Conservation (phyloP, 2,329 filamentous ascomycete species). For the Fusarium euwallaceae region DNA sequence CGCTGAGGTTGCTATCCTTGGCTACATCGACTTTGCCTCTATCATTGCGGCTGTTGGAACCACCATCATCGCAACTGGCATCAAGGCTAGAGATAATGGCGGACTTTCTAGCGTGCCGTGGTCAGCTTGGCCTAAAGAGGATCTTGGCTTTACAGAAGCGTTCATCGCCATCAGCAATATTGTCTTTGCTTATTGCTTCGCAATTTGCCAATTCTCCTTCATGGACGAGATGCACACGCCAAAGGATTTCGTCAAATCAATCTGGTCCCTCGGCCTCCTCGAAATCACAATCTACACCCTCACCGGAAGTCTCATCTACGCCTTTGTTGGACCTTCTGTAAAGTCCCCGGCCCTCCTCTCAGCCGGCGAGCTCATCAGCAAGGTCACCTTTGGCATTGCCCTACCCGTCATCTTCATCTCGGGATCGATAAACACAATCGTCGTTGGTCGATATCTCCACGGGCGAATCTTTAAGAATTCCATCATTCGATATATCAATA, state of each 20-base stretch:
- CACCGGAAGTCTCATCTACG: background rate
- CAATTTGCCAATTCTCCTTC: slow-evolving; percentile 1
- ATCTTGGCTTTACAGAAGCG: background rate
- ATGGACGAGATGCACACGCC: slow-evolving; percentile 2
- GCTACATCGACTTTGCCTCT: background rate
- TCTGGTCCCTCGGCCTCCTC: background rate
- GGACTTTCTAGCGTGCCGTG: background rate
- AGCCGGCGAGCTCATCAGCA: background rate
- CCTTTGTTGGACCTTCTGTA: background rate
- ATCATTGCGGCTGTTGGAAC: background rate
- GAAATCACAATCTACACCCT: slow-evolving; percentile 1
- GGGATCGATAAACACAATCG: background rate
- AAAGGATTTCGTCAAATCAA: background rate
- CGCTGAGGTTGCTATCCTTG: background rate
- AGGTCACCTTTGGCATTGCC: slow-evolving; percentile 2
- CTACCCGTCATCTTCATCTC: background rate
- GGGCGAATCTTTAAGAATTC: background rate
- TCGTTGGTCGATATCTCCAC: background rate
- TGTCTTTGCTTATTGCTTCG: background rate
- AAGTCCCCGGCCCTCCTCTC: background rate
- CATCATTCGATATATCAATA: background rate
- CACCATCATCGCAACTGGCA: background rate
- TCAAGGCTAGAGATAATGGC: background rate
- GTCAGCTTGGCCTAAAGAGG: background rate
- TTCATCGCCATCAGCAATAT: background rate